Evolutionary conservation across 257 asterid species (phyloP), one percentile per base, ranked within the genome.

Genomic region (Salvia hispanica): DNA sequence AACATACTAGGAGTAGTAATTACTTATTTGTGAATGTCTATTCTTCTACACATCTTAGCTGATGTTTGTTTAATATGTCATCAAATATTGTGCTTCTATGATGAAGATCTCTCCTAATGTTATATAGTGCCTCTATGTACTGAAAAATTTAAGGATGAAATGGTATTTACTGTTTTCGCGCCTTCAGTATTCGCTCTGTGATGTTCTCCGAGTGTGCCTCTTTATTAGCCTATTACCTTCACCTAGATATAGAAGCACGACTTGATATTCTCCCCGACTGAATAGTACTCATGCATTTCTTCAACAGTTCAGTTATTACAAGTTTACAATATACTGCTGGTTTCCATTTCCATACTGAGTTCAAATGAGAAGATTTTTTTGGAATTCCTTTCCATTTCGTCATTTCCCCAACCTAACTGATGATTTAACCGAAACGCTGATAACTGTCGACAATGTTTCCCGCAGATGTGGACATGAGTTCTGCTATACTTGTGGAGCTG

Each of bases 401-500:
- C n/a, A n/a, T n/a, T n/a, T n/a, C n/a, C n/a, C n/a, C n/a, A n/a
- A n/a, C n/a, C n/a, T n/a, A n/a, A n/a, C n/a, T n/a, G n/a, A n/a
- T n/a, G n/a, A n/a, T n/a, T n/a, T n/a, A n/a, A n/a, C n/a, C n/a
- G n/a, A n/a, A n/a, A n/a, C n/a, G n/a, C n/a, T n/a, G n/a, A n/a
- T n/a, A n/a, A n/a, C n/a, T n/a, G 13, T 21, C 5, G 3, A 28
- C 36, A 21, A 62, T 74, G 42, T 21, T 42, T 67, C 3, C 21
- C 58, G 73, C 74, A 87, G 92, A 74, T 88, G 95, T 33, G 90
- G 95, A 2, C 74, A 82, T 25, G 87, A 86, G 70, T 88, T 88
- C 46, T 86, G 96, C 76, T 86, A 86, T 58, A 82, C 78, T 2
- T 88, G 94, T 69, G 91, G 94, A 63, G 85, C 83, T 2, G 89